Conservation (phyloP, 2,329 filamentous ascomycete genomes). For the Penicillium decumbens region DNA sequence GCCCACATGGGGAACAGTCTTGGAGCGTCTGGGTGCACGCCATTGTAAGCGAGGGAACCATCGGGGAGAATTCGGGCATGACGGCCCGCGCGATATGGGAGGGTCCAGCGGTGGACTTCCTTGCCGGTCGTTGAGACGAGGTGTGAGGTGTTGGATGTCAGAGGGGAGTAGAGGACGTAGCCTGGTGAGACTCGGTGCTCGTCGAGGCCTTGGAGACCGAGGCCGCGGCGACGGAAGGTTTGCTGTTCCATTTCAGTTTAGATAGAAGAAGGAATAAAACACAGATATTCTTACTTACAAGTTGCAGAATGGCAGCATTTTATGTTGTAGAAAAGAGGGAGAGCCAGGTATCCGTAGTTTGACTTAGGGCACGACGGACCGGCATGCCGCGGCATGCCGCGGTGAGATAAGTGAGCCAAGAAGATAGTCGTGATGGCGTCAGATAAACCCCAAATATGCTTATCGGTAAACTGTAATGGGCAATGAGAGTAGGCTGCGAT, state of each 20-base stretch:
- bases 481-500: background rate
- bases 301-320: background rate
- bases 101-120: slow-evolving; percentile 43
- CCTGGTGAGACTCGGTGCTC: slow-evolving; percentile 36
- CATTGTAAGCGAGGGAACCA: slow-evolving; percentile 45
- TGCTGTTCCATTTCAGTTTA: slow-evolving; percentile 40
- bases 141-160: slow-evolving; percentile 41
- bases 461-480: slow-evolving; percentile 12
- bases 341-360: background rate
- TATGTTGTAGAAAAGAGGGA: background rate
- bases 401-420: slow-evolving; percentile 14
- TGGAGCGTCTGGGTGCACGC: slow-evolving; percentile 38
- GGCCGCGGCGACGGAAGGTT: slow-evolving; percentile 40
- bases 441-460: slow-evolving; percentile 17
- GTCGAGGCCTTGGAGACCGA: slow-evolving; percentile 42
- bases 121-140: slow-evolving; percentile 41
- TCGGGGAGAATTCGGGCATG: slow-evolving; percentile 45
- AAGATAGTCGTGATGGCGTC: slow-evolving; percentile 15
- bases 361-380: slow-evolving; percentile 14
- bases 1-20: slow-evolving; percentile 43
- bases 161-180: slow-evolving; percentile 42
- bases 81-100: slow-evolving; percentile 41
- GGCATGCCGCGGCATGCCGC: slow-evolving; percentile 25
- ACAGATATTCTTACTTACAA: background rate
- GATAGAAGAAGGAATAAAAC: background rate